Evolutionary conservation across 176 grass and related monocot genomes (phyloP), one percentile per base, ranked within the genome.

Genomic region (Melocanna baccifera): DNA sequence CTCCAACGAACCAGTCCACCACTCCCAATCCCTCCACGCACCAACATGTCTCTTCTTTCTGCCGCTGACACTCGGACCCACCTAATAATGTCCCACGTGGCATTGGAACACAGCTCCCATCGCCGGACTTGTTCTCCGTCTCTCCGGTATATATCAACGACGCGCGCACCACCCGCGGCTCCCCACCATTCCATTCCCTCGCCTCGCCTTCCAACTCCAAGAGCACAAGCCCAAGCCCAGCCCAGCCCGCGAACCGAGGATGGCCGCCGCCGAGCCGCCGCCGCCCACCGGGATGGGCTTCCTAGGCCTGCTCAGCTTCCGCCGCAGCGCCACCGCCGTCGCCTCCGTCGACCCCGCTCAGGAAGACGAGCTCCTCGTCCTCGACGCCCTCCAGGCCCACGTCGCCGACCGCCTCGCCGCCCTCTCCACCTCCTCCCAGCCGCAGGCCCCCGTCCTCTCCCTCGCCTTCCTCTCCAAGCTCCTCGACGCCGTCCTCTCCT

Each of bases 391-490:
- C 53, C 96, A 98, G 69, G 41, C 89, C 18, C 83, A 92, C 84
- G 93, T 99, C 78, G 86, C 91, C 69, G 84, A 78, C 43, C 96
- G 86, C 23, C 85, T 99, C 77, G 22, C 71, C 43, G 80, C 90
- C 0, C 90, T 97, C 9, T 52, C 86, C 23, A 3, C 42, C 62
- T 43, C 20, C 28, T 11, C 45, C 45, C 20, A 47, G 16, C 0
- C 1, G 0, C 45, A 52, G 39, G 42, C 43, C 5, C 71, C 72
- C 10, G 18, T 81, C 29, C 87, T 99, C 10, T 90, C 91, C 4
- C 77, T 99, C 5, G 77, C 89, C 0, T 96, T 99, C 87, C 91
- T 99, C 68, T 92, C 93, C 77, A 90, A 96, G 82, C 80, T 99
- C 67, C 89, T 99, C 0, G 93, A 96, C 72, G 86, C 88, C 8